These are phyloP conservation scores for Lachancea fermentati DNA, from an alignment of 805 yeast species.

Conservation along the genomic window DNA sequence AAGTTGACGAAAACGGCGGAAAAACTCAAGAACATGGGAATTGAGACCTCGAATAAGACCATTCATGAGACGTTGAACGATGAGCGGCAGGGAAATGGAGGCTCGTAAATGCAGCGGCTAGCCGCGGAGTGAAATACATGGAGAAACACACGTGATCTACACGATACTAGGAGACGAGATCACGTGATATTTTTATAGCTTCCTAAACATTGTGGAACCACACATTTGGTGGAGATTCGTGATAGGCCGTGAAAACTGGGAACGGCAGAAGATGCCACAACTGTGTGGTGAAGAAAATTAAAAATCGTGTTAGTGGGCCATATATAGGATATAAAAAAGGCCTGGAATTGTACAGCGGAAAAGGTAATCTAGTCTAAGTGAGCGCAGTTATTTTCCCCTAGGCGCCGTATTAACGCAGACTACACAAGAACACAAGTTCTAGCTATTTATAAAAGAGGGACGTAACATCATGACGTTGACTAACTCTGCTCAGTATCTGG, in stretches of 20 bases:
- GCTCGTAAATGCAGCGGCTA: background rate
- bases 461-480: conserved; percentile 1
- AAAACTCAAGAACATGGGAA: conserved; percentile 1
- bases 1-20: conserved; percentile 3
- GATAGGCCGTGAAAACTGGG: background rate
- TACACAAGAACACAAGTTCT: background rate
- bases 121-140: background rate
- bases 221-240: background rate
- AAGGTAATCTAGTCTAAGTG: background rate
- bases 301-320: background rate
- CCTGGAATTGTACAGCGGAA: background rate
- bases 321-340: background rate
- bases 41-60: conserved; percentile 6
- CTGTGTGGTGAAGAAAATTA: conserved; percentile 1
- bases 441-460: background rate
- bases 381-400: background rate
- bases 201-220: background rate
- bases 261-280: conserved; percentile 1
- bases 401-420: background rate
- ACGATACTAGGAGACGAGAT: background rate
- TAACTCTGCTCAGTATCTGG: conserved; percentile 11
- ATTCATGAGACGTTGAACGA: conserved; percentile 14
- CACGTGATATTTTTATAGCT: background rate
- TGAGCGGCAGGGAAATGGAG: conserved; percentile 9
- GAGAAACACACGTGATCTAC: background rate